Evolutionary conservation across 208 protist genomes (phyloP), one percentile per base, ranked within the genome.

Genomic region (Crithidia bombi): DNA sequence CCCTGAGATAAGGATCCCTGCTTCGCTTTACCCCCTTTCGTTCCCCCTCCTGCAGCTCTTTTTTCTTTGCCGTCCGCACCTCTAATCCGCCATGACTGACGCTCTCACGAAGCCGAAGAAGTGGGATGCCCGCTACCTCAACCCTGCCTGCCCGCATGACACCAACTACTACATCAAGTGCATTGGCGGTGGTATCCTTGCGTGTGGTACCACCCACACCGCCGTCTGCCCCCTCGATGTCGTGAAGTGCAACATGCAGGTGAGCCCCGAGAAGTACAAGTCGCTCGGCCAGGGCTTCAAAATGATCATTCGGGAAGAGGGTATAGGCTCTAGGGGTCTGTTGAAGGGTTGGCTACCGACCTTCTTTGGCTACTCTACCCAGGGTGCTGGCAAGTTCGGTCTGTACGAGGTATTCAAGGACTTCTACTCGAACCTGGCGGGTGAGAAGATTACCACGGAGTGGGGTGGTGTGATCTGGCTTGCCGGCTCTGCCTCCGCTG

Each of bases 211-310:
- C 1, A 99, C 97, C 54, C 98, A 99, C 93, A 93, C 85, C 12
- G 66, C 85, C 14, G 83, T 99, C 25, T 97, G 94, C 72, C 97
- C 97, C 2, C 83, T 99, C 61, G 98, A 99, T 74, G 86, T 99
- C 2, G 92, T 97, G 64, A 99, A 99, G 88, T 98, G 93, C 74
- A 96, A 95, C 78, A 98, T 98, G 78, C 97, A 99, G 83, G 82
- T 95, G 65, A 87, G 82, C 82, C 94, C 95, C 69, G 85, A 86
- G 43, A 82, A 94, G 78, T 98, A 92, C 84, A 93, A 77, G 61
- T 87, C 86, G 28, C 83, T 98, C 33, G 58, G 75, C 59, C 68
- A 80, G 46, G 89, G 90, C n/a, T 49, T 96, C 28, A 76, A 78
- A 52, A 38, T 88, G 30, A 81, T 98, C 35, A 17, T 84, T 0